Evolutionary conservation across 2,329 filamentous ascomycete genomes (phyloP).

Genomic region (Trichophyton simii): DNA sequence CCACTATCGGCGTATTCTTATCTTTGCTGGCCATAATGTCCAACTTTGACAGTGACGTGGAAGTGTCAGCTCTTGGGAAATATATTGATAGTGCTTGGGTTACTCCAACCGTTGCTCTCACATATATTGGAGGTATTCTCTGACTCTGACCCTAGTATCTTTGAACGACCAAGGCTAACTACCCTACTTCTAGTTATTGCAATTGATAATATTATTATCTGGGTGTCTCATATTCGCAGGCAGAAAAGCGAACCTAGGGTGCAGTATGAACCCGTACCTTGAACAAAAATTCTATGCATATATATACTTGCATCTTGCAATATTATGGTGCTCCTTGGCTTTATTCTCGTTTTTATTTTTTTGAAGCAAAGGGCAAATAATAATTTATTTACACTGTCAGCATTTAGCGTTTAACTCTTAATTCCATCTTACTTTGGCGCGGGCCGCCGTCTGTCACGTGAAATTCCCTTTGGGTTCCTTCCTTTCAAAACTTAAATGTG

Average conservation of each 20-base stretch:
- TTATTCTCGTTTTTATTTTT: not conserved
- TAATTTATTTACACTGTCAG: too few species aligned
- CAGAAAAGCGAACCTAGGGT: not conserved
- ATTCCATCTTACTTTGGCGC: too few species aligned
- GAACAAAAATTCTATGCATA: not conserved
- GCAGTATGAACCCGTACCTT: not conserved
- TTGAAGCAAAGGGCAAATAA: too few species aligned
- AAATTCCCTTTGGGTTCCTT: too few species aligned
- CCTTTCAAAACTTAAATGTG: too few species aligned
- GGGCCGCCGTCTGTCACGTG: too few species aligned
- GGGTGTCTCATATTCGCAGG: not conserved
- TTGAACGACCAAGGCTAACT: not conserved
- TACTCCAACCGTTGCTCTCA: not conserved
- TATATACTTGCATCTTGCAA: not conserved
- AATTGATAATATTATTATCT: slow-evolving; percentile 2
- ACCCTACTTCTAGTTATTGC: not conserved
- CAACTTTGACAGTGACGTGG: not conserved
- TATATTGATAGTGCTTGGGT: not conserved
- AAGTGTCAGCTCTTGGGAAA: not conserved
- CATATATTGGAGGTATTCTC: not conserved
- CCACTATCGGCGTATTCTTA: slow-evolving; percentile 7
- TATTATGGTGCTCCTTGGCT: not conserved
- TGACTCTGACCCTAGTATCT: not conserved
- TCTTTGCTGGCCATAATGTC: slow-evolving; percentile 8
- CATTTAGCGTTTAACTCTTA: too few species aligned